Base-by-base conservation (phyloP, 169 alveolate genomes). In the Neospora caninum region DNA sequence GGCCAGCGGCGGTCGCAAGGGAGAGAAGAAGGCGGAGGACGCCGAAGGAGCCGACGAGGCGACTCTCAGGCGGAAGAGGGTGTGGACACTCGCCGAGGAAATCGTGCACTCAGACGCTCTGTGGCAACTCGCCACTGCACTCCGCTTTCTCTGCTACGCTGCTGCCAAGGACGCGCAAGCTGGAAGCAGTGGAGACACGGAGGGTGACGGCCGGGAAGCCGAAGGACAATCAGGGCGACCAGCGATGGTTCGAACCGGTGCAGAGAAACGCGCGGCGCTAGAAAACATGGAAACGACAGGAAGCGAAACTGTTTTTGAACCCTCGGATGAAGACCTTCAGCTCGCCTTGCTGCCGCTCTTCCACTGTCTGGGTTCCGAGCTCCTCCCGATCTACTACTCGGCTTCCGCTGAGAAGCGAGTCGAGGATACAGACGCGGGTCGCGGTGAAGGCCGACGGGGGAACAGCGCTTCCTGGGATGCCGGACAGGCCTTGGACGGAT, bases 371-470 rank as follows among this genome's bases (percentile, higher is more conserved):
- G 84, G 34, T 16, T 29, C 4, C 16, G 73, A 64, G 31, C n/a
- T 82, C 9, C 89, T 82, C 22, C 89, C 89, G 31, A 29, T 20
- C 69, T 82, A 82, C 89, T 82, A 64, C 31, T 0, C 73, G n/a
- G 73, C 73, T 64, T 16, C n/a, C 73, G 4, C 73, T 27, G 73
- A 64, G 73, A 64, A 64, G 73, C 25, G 64, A 64, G 34, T 6
- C n/a, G 20, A 64, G 31, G n/a, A 29, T 6, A 64, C 31, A 64
- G 73, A 16, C 73, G 31, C 73, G 20, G 20, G 34, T 64, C 31
- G 34, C 4, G n/a, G 20, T 9, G 73, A 64, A 29, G 31, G 20
- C 25, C 1, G 4, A 29, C 7, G 73, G 25, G 73, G 31, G 73
- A 1, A 1, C 31, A 22, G 22, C n/a, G n/a, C 16, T 13, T 64